Percentiles rank a stretch among this genome's conserved stretches.
Conservation (phyloP, 768 basidiomycete genomes). For the Trametes cingulata region DNA sequence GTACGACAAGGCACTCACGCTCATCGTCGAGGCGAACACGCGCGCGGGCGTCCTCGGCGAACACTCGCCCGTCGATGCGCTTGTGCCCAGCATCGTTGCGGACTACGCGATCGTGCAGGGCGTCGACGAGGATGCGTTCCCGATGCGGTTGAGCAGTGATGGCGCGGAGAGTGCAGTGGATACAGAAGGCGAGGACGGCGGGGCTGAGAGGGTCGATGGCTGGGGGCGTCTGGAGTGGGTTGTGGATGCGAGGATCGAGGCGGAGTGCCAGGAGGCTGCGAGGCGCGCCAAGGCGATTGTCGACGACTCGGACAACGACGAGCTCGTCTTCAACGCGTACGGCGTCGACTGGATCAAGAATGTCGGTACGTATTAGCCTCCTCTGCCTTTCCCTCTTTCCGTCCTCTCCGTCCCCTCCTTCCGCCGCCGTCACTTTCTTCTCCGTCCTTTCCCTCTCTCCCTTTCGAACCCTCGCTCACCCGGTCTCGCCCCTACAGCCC, state of each 20-base stretch:
- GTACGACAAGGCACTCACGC: conserved; percentile 84
- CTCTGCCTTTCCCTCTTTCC: too few relatives aligned
- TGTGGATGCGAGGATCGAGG: conserved; percentile 55
- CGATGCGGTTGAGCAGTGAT: conserved; percentile 11
- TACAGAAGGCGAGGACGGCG: conserved; percentile 3
- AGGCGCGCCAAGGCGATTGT: conserved; percentile 58
- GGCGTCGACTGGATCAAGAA: conserved; percentile 87
- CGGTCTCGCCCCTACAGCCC: conserved; percentile 41
- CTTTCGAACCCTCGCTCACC: background rate
- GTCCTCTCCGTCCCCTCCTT: background rate
- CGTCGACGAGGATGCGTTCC: conserved; percentile 53
- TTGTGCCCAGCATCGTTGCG: conserved; percentile 83
- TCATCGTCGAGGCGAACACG: conserved; percentile 83
- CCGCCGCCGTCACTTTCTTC: background rate
- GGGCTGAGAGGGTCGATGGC: conserved; percentile 18
- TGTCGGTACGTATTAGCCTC: conserved; percentile 59
- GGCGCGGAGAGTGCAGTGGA: conserved; percentile 14
- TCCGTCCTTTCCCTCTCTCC: background rate
- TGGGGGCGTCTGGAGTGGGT: conserved; percentile 79
- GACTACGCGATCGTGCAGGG: conserved; percentile 79
- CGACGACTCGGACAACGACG: conserved; percentile 79
- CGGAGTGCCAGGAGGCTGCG: conserved; percentile 61
- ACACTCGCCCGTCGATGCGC: conserved; percentile 87
- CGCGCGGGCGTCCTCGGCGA: conserved; percentile 88
- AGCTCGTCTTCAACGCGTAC: conserved; percentile 80